Conservation (phyloP, 495 filamentous ascomycete genomes). For the Tetracladium setigerum region DNA sequence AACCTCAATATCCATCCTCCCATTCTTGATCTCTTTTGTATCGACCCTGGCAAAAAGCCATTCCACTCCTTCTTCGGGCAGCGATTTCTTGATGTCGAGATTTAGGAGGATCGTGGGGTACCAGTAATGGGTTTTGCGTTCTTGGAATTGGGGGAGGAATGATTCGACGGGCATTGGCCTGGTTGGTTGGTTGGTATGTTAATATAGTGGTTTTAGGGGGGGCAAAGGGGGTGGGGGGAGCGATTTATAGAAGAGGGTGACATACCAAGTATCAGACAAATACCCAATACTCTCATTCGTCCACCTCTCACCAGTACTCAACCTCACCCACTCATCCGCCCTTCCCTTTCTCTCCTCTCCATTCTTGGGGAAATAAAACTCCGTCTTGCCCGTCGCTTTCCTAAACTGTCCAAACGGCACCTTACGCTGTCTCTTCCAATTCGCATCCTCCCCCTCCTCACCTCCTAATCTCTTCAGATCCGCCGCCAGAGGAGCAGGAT, state of each 20-base stretch:
- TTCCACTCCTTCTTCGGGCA: conserved; percentile 51
- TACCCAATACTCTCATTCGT: conserved; percentile 50
- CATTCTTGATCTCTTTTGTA: conserved; percentile 50
- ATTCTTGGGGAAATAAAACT: conserved; percentile 46
- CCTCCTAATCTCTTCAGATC: conserved; percentile 31
- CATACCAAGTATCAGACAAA: conserved; percentile 56
- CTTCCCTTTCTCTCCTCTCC: conserved; percentile 32
- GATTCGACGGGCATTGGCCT: conserved; percentile 48
- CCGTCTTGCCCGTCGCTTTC: conserved; percentile 45
- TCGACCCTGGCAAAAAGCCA: conserved; percentile 57
- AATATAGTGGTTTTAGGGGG: no score
- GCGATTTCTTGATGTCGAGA: conserved; percentile 56
- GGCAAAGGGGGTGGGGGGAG: conserved; percentile 11
- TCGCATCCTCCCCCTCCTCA: conserved; percentile 31
- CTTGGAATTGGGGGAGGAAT: conserved; percentile 1
- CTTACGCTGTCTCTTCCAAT: conserved; percentile 31
- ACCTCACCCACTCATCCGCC: conserved; percentile 61
- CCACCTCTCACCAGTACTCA: conserved; percentile 41
- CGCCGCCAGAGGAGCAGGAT: conserved; percentile 37
- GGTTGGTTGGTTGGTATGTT: no score
- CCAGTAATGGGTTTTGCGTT: conserved; percentile 44
- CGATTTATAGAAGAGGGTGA: no score
- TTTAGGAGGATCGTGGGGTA: conserved; percentile 72
- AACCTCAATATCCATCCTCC: conserved; percentile 59
- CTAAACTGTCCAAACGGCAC: conserved; percentile 40